These are phyloP conservation scores for Trichoderma arundinaceum DNA, from an alignment of 2,329 filamentous ascomycete genomes.

Conservation along the genomic window DNA sequence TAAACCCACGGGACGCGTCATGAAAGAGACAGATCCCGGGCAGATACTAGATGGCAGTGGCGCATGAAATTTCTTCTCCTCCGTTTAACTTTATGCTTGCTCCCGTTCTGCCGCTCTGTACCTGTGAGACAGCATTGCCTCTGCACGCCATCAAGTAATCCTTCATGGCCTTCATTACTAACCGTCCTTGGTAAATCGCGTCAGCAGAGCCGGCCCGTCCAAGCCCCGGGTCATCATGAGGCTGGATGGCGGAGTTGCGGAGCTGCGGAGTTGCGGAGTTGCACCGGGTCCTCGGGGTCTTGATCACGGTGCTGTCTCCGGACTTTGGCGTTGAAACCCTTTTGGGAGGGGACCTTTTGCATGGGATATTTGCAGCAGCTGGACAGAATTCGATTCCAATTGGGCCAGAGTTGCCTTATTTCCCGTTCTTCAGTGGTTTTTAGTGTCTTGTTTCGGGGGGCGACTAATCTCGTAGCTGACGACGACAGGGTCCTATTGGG, in stretches of 20 bases:
- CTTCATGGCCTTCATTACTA: not conserved
- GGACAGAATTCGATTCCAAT: not conserved
- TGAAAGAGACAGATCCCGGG: not conserved
- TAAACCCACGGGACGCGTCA: slow-evolving; percentile 7
- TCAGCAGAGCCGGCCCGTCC: slow-evolving; percentile 10
- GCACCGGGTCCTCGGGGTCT: slow-evolving; percentile 29
- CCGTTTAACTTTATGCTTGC: not conserved
- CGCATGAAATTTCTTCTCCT: not conserved
- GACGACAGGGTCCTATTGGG: not conserved
- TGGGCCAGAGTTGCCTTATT: not conserved
- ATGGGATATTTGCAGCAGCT: not conserved
- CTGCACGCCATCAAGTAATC: not conserved
- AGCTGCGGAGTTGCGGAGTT: slow-evolving; percentile 41
- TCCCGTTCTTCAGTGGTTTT: too few species aligned
- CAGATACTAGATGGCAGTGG: not conserved
- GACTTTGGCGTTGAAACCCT: not conserved
- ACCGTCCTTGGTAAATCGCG: slow-evolving; percentile 1
- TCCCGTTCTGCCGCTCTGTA: not conserved
- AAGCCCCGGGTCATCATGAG: not conserved
- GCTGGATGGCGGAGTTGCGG: slow-evolving; percentile 33
- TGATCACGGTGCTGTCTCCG: not conserved
- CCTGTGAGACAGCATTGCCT: not conserved
- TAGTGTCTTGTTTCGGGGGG: not conserved
- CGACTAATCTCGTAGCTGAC: not conserved
- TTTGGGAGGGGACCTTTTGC: not conserved